A percentile compares a stretch with the other conserved stretches of the same genome.
Conservation (phyloP, 2,329 filamentous ascomycete genomes). For the Sporothrix luriei region DNA sequence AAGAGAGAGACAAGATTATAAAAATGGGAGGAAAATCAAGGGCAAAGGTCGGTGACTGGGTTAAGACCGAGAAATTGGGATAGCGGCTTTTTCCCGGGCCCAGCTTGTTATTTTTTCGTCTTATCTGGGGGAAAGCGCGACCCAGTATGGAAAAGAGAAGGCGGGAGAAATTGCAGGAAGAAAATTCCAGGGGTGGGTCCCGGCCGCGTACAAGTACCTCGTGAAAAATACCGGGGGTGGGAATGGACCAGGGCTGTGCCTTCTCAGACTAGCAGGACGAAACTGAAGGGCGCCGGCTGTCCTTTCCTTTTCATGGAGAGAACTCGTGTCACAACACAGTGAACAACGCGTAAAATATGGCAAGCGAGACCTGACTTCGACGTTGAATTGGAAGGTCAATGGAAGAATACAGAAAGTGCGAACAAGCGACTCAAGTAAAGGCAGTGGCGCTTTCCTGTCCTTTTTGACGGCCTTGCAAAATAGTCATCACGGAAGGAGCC, state of each 20-base stretch:
- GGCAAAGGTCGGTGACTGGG: neutral
- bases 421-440: slow-evolving; percentile 1
- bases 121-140: slow-evolving; percentile 21
- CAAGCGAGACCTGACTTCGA: neutral
- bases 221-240: slow-evolving; percentile 11
- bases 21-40: slow-evolving; percentile 17
- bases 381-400: neutral
- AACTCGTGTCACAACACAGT: slow-evolving; percentile 3
- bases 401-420: slow-evolving; percentile 3
- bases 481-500: slow-evolving; percentile 2
- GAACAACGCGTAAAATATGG: neutral
- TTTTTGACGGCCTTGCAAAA: neutral
- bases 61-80: slow-evolving; percentile 24
- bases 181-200: slow-evolving; percentile 32
- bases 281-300: slow-evolving; percentile 22
- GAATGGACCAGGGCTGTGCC: slow-evolving; percentile 2
- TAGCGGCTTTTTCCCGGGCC: slow-evolving; percentile 24
- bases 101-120: slow-evolving; percentile 23
- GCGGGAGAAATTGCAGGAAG: slow-evolving; percentile 35
- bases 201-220: slow-evolving; percentile 23
- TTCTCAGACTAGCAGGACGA: neutral
- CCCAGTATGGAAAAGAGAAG: slow-evolving; percentile 28
- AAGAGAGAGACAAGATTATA: slow-evolving; percentile 3
- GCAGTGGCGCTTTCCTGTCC: slow-evolving; percentile 13
- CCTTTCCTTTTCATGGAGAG: slow-evolving; percentile 23